Percentiles rank a stretch among this genome's conserved stretches.
Evolutionary conservation across 306 rosid species (phyloP).

Genomic region (Vigna hirtella): DNA sequence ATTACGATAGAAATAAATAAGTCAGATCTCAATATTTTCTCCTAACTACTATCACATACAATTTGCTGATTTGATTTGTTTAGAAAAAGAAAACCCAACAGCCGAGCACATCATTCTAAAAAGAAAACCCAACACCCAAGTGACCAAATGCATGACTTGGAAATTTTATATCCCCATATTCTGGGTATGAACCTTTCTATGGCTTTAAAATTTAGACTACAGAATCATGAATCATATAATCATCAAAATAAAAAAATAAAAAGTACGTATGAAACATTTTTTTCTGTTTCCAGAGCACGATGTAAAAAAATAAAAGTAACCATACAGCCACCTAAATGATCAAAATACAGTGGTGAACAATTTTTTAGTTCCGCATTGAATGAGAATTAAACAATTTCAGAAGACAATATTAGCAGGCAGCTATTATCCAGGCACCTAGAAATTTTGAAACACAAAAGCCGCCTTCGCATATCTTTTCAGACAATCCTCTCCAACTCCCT

Average conservation of each 20-base stretch:
- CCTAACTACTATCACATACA: not conserved
- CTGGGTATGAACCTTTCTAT: not conserved
- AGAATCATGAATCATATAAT: constrained; percentile 27
- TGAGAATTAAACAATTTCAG: constrained; percentile 34
- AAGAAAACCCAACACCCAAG: not conserved
- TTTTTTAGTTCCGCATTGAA: constrained; percentile 38
- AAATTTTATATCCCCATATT: not conserved
- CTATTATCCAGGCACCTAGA: constrained; percentile 29
- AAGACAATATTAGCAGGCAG: constrained; percentile 33
- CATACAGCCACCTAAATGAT: constrained; percentile 34
- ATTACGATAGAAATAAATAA: not conserved
- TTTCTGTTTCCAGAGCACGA: not conserved
- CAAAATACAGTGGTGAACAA: constrained; percentile 35
- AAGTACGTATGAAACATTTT: not conserved
- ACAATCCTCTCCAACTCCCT: constrained; percentile 99
- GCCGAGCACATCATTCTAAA: not conserved
- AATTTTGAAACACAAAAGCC: constrained; percentile 27
- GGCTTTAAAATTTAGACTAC: not conserved
- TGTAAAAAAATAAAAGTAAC: not conserved
- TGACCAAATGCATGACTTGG: not conserved
- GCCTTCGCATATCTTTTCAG: constrained; percentile 47
- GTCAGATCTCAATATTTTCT: not conserved
- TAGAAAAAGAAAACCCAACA: not conserved
- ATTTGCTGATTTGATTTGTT: not conserved
- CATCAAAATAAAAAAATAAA: not conserved